Evolutionary conservation across 176 grass and related monocot genomes (phyloP), one percentile per base, ranked within the genome.

Genomic region (Themeda triandra): DNA sequence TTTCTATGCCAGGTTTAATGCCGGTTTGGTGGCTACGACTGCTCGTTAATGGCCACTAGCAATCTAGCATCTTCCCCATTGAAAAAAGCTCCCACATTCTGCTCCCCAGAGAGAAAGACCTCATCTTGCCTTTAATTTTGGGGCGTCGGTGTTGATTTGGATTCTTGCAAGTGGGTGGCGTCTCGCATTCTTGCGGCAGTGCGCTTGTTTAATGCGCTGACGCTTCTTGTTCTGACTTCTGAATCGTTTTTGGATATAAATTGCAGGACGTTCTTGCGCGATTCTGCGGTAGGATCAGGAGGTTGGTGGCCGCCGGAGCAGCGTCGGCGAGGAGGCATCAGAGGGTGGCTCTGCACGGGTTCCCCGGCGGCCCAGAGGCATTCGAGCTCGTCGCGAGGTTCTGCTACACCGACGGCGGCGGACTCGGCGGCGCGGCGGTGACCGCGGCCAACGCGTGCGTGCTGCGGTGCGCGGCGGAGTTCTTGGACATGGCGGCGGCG

Each of bases 301-400:
- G 85, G 36, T 68, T 93, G 71, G 49, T 15, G 63, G 40, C 18
- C 69, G 48, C 72, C 77, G 71, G 42, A 77, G 48, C 80, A 33
- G 79, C 84, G 72, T 27, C 88, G 23, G 31, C 75, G 17, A 66
- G 36, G 78, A 78, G 81, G 79, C 53, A 46, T 33, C 35, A 69
- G 46, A 96, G 91, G 44, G 62, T 99, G 4, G 80, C 77, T 69
- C 70, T 96, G 25, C 80, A 78, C 66, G 90, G 89, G 59, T 92
- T 99, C 45, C 96, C 96, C 3, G 93, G 93, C 63, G 96, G 96
- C 5, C 33, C 86, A 15, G 89, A 96, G 78, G 88, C 84, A 71
- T 99, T 99, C 80, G 93, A 99, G 83, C 81, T 96, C 63, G 80
- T 96, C 58, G 64, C 90, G n/a, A 92, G 86, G 82, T 96, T 87